A percentile compares a stretch with the other conserved stretches of the same genome.
These are phyloP conservation scores for Perilla frutescens DNA, from an alignment of 257 asterid genomes.

Conservation along the genomic window DNA sequence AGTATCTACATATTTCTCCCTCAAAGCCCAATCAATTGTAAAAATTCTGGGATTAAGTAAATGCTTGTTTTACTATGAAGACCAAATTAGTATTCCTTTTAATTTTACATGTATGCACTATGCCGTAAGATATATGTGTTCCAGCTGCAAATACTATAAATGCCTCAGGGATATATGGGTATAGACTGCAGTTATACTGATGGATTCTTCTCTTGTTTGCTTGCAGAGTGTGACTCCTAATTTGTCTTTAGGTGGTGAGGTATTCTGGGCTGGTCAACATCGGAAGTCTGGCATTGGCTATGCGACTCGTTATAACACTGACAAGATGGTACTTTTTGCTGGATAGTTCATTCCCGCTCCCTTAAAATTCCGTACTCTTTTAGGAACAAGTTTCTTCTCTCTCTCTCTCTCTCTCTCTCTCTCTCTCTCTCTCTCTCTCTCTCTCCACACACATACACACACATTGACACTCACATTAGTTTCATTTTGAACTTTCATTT, in stretches of 20 bases:
- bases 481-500: constrained; percentile 8
- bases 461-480: background rate
- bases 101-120: background rate
- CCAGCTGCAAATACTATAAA: background rate
- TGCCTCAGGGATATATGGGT: background rate
- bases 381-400: background rate
- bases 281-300: constrained; percentile 92
- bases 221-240: constrained; percentile 79
- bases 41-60: background rate
- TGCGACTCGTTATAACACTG: constrained; percentile 90
- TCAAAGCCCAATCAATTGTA: background rate
- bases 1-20: background rate
- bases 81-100: constrained; percentile 11
- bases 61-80: constrained; percentile 2
- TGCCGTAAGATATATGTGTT: background rate
- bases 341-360: background rate
- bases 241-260: constrained; percentile 91
- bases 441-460: too few relatives aligned
- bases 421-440: background rate
- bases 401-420: background rate
- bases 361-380: constrained; percentile 6
- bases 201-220: constrained; percentile 29
- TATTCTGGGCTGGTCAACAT: constrained; percentile 98
- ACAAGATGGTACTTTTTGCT: constrained; percentile 69
- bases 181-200: constrained; percentile 3